A percentile compares a stretch with the other conserved stretches of the same genome.
phyloP scores from a whole-genome alignment of 2,329 filamentous ascomycete species.

The Pseudogymnoascus pannorum region DNA sequence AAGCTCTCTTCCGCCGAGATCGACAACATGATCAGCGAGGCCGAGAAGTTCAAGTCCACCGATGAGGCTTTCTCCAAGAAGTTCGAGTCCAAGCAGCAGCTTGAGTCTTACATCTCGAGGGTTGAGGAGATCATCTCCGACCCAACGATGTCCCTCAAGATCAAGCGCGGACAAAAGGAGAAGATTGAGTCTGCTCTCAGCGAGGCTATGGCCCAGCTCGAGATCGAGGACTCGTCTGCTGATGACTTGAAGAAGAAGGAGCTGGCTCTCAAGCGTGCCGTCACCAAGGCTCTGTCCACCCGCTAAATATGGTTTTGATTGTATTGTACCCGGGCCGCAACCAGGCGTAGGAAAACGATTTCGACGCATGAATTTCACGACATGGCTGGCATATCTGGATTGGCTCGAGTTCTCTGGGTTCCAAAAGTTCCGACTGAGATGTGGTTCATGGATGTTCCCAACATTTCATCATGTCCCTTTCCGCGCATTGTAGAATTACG shows the following conservation, averaged over 20 bases:
- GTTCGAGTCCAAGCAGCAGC: slow-evolving; percentile 85
- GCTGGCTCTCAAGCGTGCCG: slow-evolving; percentile 90
- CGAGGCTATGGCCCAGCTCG: slow-evolving; percentile 85
- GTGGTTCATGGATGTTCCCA: slow-evolving; percentile 6
- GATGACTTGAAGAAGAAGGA: slow-evolving; percentile 99
- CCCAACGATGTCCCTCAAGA: slow-evolving; percentile 89
- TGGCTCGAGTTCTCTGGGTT: slow-evolving; percentile 7
- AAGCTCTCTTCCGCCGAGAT: slow-evolving; percentile 94
- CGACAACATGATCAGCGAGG: slow-evolving; percentile 95
- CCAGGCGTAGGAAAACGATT: slow-evolving; percentile 6
- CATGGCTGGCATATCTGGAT: slow-evolving; percentile 22
- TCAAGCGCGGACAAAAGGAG: slow-evolving; percentile 99
- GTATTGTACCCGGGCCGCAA: slow-evolving; percentile 6
- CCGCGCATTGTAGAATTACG: slow-evolving; percentile 7
- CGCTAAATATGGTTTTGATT: slow-evolving; percentile 49
- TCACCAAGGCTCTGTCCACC: slow-evolving; percentile 90
- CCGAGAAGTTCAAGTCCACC: slow-evolving; percentile 95
- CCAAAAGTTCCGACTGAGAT: slow-evolving; percentile 6
- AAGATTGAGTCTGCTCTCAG: slow-evolving; percentile 97
- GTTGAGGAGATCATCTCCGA: slow-evolving; percentile 99
- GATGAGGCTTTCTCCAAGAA: slow-evolving; percentile 99
- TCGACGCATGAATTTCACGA: slow-evolving; percentile 20
- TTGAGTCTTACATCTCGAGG: slow-evolving; percentile 97
- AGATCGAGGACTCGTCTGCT: slow-evolving; percentile 83
- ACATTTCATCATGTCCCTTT: slow-evolving; percentile 1